phyloP scores from a whole-genome alignment of 192 early-diverging fungal genomes.

The Backusella parvicylindrica region DNA sequence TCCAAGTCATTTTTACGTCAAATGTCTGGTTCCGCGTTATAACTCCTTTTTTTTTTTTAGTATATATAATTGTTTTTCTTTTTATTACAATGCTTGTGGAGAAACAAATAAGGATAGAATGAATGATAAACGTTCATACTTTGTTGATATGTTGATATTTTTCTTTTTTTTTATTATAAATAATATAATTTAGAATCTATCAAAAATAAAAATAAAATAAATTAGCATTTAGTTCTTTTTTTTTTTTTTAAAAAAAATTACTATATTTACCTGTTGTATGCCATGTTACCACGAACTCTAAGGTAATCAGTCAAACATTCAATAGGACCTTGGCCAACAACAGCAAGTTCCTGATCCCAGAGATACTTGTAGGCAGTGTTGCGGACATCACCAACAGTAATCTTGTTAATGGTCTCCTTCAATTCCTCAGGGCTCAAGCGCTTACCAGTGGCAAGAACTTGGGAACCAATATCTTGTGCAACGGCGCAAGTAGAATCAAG shows the following conservation, averaged over 20 bases:
- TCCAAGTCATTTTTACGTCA: not conserved
- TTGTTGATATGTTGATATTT: not conserved
- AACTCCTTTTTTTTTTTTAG: not conserved
- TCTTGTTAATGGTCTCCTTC: slow-evolving; percentile 79
- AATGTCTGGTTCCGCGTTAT: not conserved
- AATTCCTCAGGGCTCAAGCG: slow-evolving; percentile 87
- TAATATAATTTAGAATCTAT: slow-evolving; percentile 15
- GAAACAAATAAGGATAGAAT: not conserved
- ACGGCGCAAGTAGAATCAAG: slow-evolving; percentile 94
- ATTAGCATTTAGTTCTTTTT: not conserved
- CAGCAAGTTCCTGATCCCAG: slow-evolving; percentile 84
- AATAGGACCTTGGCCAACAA: slow-evolving; percentile 82
- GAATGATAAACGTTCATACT: not conserved
- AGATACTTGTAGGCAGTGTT: slow-evolving; percentile 86
- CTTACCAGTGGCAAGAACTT: slow-evolving; percentile 90
- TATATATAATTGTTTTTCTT: not conserved
- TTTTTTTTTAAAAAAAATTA: not conserved
- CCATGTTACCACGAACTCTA: slow-evolving; percentile 85
- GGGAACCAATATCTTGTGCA: slow-evolving; percentile 96
- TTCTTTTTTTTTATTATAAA: not conserved
- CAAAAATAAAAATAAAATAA: not conserved
- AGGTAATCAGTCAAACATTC: slow-evolving; percentile 93
- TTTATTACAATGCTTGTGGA: not conserved
- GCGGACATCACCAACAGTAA: slow-evolving; percentile 82
- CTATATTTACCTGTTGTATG: slow-evolving; percentile 59